Base-by-base conservation (phyloP, 2,329 filamentous ascomycete species). In the Daldinia eschscholtzii region DNA sequence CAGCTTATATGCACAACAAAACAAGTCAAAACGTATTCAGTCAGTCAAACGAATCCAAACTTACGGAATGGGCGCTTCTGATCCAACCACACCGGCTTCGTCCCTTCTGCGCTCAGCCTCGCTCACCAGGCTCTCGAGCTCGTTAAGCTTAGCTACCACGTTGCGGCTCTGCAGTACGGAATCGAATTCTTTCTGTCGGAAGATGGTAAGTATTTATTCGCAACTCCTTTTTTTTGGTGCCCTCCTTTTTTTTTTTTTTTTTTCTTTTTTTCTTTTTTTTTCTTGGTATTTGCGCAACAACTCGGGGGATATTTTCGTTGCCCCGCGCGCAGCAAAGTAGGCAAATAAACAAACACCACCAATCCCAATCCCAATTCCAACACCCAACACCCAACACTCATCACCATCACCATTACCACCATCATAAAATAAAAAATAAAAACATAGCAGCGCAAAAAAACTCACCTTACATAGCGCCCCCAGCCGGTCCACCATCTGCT, bases 71-170 rank as follows among this genome's bases (percentile, higher is more conserved):
- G 84, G 84, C n/a, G 79, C 70, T 6, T 73, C 75, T 28, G 64
- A 61, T 59, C 65, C 72, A 57, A 60, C 56, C 39, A 58, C 61
- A 23, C 71, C 67, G 26, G 79, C 76, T 28, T 80, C 77, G 46
- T 78, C 73, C 55, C 81, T 76, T 64, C 83, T 77, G 60, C 72
- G 70, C 56, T 78, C 79, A 4, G 88, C 88, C 59, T 87, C 86
- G 63, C 78, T 80, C 57, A 88, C 82, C 13, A 91, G 81, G 28
- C 72, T 79, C 74, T 91, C 88, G 6, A 90, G 82, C 76, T 87
- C 84, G 76, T 91, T 91, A 9, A 91, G 81, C 67, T 84, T 84
- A 42, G 81, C 80, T 2, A 91, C 83, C 12, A 90, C 88, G 50
- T 83, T 80, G 66, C 88, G 79, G 65, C 81, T 80, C 18, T 80